phyloP scores from a whole-genome alignment of 1,139 yeast genomes.

The Magnusiomyces paraingens region DNA sequence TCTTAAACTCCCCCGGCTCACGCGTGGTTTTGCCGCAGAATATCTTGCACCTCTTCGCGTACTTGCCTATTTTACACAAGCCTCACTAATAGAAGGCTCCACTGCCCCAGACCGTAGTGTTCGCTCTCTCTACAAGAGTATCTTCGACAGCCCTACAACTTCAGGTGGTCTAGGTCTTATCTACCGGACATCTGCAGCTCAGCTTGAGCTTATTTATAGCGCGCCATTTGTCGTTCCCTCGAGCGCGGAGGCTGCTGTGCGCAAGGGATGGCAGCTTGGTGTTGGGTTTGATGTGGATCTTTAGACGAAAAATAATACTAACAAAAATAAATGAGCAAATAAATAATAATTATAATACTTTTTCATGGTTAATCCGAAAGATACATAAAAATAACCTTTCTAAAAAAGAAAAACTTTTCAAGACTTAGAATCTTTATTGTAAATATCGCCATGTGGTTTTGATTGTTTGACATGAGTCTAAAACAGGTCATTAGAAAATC shows the following conservation, averaged over 20 bases:
- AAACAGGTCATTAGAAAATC: too few species aligned
- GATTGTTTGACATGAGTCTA: too few species aligned
- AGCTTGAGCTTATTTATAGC: constrained; percentile 13
- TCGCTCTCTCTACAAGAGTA: neutral
- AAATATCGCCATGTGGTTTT: too few species aligned
- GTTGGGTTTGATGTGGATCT: constrained; percentile 14
- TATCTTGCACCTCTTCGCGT: constrained; percentile 17
- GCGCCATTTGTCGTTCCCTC: constrained; percentile 7
- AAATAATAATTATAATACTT: too few species aligned
- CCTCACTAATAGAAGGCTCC: neutral
- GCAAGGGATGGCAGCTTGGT: constrained; percentile 13
- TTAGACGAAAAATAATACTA: neutral
- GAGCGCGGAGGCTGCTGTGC: constrained; percentile 5
- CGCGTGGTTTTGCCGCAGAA: neutral
- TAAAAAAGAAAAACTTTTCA: too few species aligned
- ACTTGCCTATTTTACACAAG: constrained; percentile 17
- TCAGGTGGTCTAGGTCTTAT: constrained; percentile 20
- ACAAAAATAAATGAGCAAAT: too few species aligned
- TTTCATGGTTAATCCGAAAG: too few species aligned
- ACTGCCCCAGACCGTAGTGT: too few species aligned
- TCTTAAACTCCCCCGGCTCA: constrained; percentile 16
- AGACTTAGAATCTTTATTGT: too few species aligned
- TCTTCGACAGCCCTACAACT: constrained; percentile 9
- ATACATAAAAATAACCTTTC: too few species aligned
- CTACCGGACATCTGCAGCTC: constrained; percentile 12